These are phyloP conservation scores for Pyrenophora graminea DNA, from an alignment of 2,329 filamentous ascomycete species.

Conservation along the genomic window DNA sequence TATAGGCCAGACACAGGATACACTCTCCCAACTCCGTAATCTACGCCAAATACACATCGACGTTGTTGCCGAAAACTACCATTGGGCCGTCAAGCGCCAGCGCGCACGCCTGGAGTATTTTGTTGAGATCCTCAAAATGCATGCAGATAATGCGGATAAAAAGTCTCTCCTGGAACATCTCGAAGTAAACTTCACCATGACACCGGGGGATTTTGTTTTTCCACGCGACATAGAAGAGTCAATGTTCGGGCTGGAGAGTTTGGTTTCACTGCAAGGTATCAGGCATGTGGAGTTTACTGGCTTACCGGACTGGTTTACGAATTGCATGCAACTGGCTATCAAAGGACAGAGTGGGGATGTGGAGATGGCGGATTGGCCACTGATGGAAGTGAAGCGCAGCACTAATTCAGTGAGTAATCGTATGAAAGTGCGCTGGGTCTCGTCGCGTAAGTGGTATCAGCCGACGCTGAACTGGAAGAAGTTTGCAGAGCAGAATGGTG, in stretches of 20 bases:
- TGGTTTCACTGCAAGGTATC: constrained; percentile 23
- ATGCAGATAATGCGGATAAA: constrained; percentile 21
- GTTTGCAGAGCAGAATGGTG: constrained; percentile 28
- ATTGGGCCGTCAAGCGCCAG: constrained; percentile 21
- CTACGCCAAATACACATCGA: constrained; percentile 23
- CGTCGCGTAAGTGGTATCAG: constrained; percentile 24
- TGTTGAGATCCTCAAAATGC: constrained; percentile 24
- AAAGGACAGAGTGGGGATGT: constrained; percentile 26
- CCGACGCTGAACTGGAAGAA: constrained; percentile 29
- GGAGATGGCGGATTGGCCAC: constrained; percentile 22
- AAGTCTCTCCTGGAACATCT: constrained; percentile 23
- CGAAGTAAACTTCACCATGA: background rate
- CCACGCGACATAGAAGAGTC: background rate
- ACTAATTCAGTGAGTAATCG: too few species aligned
- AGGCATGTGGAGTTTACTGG: constrained; percentile 19
- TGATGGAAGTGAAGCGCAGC: constrained; percentile 10
- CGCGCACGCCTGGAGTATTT: constrained; percentile 26
- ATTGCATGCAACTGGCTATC: constrained; percentile 27
- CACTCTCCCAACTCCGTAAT: constrained; percentile 24
- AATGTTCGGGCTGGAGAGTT: constrained; percentile 27
- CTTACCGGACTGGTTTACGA: constrained; percentile 24
- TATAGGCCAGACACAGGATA: constrained; percentile 7
- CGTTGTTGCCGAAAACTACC: background rate
- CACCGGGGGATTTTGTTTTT: background rate
- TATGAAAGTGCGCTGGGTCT: background rate